Evolutionary conservation across 2,329 filamentous ascomycete species (phyloP), one percentile per base, ranked within the genome.

Genomic region (Pseudogymnoascus pannorum): DNA sequence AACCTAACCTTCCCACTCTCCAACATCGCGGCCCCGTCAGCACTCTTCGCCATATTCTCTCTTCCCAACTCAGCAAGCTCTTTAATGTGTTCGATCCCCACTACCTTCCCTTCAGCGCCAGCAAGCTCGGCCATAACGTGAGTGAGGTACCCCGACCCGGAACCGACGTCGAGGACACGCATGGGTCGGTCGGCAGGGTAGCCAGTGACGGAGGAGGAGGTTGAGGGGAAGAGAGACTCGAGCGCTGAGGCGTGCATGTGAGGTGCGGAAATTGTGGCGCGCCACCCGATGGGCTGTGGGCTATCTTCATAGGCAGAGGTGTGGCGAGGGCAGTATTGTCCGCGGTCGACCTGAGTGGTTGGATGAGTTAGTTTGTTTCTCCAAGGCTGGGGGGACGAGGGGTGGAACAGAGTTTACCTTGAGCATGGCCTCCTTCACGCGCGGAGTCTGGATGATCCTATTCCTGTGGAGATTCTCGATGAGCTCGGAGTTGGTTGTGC

Each of bases 81-180:
- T 9, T 73, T 69, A 62, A 93, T 90, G 72, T 93, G 89, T 70
- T 93, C 89, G 18, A 93, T 75, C 0, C 89, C 89, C 11, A 92
- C 80, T 0, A 92, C 86, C 6, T 72, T 70, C 0, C 78, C 72
- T 3, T 66, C 66, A 6, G 61, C 58, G 5, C 61, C 59, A n/a
- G 24, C 57, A 63, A 18, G 22, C 71, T 93, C 89, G 0, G 92
- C 92, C 6, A 97, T 75, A 0, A 97, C 86, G 68, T 95, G 91
- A 4, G 92, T 96, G 11, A 99, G 78, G 71, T 97, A 97, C 0
- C 89, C 89, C 2, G 84, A 88, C 0, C 89, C 89, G 54, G 84
- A 87, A 2, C 89, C 89, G 63, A 93, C 81, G 68, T 93, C 89
- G 2, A 93, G 79, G 1, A 91, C 78, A 66, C 88, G 75, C 57